Percentiles rank a stretch among this genome's conserved stretches.
phyloP scores from a whole-genome alignment of 441 rosid species.

The Manihot esculenta region DNA sequence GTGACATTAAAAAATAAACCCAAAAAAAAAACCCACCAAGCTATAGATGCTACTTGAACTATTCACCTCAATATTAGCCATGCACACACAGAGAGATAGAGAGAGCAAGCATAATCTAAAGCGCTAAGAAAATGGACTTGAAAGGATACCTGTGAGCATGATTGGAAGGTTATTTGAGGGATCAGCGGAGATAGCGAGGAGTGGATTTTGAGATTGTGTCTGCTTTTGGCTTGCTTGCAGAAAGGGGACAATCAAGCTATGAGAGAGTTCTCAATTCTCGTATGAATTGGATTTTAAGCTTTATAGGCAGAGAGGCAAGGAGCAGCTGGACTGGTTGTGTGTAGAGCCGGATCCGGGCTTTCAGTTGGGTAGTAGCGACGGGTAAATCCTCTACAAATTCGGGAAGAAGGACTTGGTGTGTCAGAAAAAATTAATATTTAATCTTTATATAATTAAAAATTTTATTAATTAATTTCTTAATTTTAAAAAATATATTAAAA shows the following conservation, averaged over 20 bases:
- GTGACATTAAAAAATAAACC: constrained; percentile 20
- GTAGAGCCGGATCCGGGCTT: constrained; percentile 5
- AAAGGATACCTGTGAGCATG: constrained; percentile 48
- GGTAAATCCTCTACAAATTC: neutral
- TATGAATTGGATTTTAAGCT: neutral
- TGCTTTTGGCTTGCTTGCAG: constrained; percentile 34
- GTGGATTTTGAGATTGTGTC: constrained; percentile 7
- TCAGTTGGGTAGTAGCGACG: neutral
- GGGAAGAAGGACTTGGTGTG: no score
- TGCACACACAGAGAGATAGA: neutral
- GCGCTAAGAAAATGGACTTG: neutral
- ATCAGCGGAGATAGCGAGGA: constrained; percentile 11
- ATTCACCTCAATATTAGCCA: neutral
- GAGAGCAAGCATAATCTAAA: neutral
- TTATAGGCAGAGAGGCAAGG: neutral
- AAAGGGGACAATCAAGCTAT: constrained; percentile 27
- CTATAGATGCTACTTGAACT: constrained; percentile 13
- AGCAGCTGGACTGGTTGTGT: constrained; percentile 1
- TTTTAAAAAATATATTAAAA: no score
- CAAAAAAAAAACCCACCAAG: constrained; percentile 12
- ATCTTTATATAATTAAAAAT: neutral
- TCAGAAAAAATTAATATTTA: no score
- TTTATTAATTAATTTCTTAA: no score
- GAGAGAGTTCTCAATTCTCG: constrained; percentile 2
- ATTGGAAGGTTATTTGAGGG: constrained; percentile 15